Evolutionary conservation across 2,329 filamentous ascomycete species (phyloP).

Genomic region (Colletotrichum limetticola): DNA sequence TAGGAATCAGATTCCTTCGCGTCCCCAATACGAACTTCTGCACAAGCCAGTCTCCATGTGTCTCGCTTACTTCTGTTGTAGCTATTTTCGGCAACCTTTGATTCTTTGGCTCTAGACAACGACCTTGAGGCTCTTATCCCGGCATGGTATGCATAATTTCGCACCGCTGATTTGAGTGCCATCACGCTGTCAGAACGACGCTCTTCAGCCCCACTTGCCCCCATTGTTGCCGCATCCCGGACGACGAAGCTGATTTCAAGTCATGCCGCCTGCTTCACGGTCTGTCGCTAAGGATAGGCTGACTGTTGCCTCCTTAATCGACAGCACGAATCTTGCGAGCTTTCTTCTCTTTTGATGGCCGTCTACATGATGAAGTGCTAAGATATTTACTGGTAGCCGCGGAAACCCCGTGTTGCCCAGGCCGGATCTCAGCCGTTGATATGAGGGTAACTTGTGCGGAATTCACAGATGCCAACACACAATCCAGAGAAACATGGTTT

Average conservation of each 20-base stretch:
- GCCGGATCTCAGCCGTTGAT: background rate
- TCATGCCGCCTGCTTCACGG: background rate
- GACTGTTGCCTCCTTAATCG: background rate
- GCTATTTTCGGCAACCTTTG: slow-evolving; percentile 27
- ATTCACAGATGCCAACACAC: background rate
- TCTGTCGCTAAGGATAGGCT: background rate
- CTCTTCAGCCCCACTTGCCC: background rate
- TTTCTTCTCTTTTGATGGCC: background rate
- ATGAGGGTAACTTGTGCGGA: background rate
- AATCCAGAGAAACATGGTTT: background rate
- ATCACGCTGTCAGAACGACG: background rate
- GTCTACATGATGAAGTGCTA: background rate
- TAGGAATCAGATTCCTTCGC: slow-evolving; percentile 24
- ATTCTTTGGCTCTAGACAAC: background rate
- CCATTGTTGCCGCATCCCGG: background rate
- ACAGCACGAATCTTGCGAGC: background rate
- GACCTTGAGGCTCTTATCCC: background rate
- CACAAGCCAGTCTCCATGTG: slow-evolving; percentile 16
- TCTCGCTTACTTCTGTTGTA: background rate
- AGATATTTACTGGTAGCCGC: background rate
- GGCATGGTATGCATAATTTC: background rate
- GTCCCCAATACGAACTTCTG: slow-evolving; percentile 24
- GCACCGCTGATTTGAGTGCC: background rate
- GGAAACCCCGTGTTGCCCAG: background rate
- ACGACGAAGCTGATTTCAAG: background rate